phyloP scores from a whole-genome alignment of 2,329 filamentous ascomycete genomes.

The Calonectria hongkongensis region DNA sequence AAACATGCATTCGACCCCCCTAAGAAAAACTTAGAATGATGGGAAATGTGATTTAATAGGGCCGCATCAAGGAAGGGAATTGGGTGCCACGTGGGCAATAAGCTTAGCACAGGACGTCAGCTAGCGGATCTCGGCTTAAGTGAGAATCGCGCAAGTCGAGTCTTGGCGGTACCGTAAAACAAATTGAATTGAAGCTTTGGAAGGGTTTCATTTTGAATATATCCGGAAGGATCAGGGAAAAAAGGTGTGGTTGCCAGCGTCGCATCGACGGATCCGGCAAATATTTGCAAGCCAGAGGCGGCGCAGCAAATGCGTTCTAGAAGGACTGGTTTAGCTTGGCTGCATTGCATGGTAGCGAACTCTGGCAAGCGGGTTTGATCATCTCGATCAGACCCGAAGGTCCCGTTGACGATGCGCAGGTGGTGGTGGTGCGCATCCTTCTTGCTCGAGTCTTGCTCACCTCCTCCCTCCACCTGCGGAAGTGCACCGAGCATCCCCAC shows the following conservation, averaged over 20 bases:
- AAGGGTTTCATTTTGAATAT: slow-evolving; percentile 17
- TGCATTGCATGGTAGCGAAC: slow-evolving; percentile 21
- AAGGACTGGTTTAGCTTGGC: slow-evolving; percentile 20
- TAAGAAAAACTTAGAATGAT: background rate
- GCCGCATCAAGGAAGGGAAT: slow-evolving; percentile 27
- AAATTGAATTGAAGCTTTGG: slow-evolving; percentile 1
- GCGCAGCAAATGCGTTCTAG: slow-evolving; percentile 2
- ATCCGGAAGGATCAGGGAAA: slow-evolving; percentile 10
- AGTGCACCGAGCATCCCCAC: slow-evolving; percentile 23
- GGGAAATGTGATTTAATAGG: slow-evolving; percentile 29
- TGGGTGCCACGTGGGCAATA: slow-evolving; percentile 1
- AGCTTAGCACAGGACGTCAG: background rate
- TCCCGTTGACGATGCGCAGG: background rate
- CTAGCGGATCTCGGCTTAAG: slow-evolving; percentile 1
- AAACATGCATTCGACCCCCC: background rate
- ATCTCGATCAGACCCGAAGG: slow-evolving; percentile 23
- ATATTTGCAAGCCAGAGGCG: background rate
- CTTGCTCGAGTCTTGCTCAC: background rate
- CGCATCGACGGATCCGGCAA: background rate
- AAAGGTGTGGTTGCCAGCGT: background rate
- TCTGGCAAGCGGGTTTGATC: background rate
- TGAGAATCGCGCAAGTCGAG: background rate
- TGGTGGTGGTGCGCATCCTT: background rate
- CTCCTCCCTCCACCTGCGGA: background rate
- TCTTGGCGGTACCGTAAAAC: background rate